Evolutionary conservation across 202 grass and related monocot genomes (phyloP), one percentile per base, ranked within the genome.

Genomic region (Panicum virgatum): DNA sequence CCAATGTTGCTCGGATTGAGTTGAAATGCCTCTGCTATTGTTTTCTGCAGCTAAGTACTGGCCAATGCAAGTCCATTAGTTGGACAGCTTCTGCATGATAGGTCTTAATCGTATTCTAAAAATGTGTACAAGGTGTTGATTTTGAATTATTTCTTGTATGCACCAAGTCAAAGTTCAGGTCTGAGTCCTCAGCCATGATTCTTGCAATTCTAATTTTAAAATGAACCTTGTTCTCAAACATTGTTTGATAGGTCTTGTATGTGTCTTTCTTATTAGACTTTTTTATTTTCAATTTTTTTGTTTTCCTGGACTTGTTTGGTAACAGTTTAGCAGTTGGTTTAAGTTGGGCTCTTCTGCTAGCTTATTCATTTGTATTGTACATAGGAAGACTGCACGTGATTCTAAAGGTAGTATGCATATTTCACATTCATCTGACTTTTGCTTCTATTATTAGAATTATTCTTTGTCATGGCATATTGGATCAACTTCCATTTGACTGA

Each of bases 401-500:
- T 74, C 12, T 37, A 6, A 57, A 79, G 68, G 64, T 25, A 80
- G 42, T 65, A 65, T 81, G 69, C 42, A 46, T 42, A 68, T 72
- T 52, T 48, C 10, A 46, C 43, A 61, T 83, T 63, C 54, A 43
- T 83, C 78, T 26, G 44, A 73, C 56, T 14, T 84, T 44, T 80
- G 69, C 29, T 57, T 85, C 16, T 47, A 77, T 77, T 72, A 46
- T 65, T 60, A 36, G 45, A 56, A 15, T 84, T 48, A 20, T 77
- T 45, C 2, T 72, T 76, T 84, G 51, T 38, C 22, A 48, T 64
- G 9, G 27, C 46, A 83, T 69, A 52, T 64, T 87, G 37, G 36
- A 46, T 85, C 23, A 61, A 82, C 19, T 67, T 50, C 38, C 30
- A 71, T 79, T 90, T 88, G 45, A 91, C 77, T 89, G 76, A 94